Percentiles rank a stretch among this genome's conserved stretches.
phyloP scores from a whole-genome alignment of 495 filamentous ascomycete genomes.

The Friedmanniomyces simplex region DNA sequence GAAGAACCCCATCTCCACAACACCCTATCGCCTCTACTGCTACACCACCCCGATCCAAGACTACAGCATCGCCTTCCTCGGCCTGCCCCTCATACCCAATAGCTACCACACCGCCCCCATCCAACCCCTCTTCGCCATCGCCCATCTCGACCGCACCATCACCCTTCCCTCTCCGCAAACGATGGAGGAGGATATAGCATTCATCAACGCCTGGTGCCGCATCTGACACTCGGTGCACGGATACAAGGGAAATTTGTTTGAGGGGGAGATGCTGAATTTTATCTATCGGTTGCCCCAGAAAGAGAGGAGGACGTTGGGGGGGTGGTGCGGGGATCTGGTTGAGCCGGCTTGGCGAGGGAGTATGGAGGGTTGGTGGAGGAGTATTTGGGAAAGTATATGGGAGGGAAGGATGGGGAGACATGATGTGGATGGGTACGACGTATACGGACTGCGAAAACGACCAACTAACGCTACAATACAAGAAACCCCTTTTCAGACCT shows the following conservation, averaged over 20 bases:
- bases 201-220: constrained; percentile 29
- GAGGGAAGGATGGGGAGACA: too few relatives aligned
- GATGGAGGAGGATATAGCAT: constrained; percentile 29
- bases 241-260: constrained; percentile 29
- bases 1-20: not conserved
- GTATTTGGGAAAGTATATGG: constrained; percentile 20
- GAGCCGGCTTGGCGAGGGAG: constrained; percentile 27
- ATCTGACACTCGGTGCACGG: constrained; percentile 34
- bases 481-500: too few relatives aligned
- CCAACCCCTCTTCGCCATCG: constrained; percentile 39
- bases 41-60: constrained; percentile 19
- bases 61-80: constrained; percentile 36
- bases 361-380: constrained; percentile 24
- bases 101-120: constrained; percentile 33
- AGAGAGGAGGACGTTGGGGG: constrained; percentile 2
- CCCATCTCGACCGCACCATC: constrained; percentile 30
- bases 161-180: constrained; percentile 21
- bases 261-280: constrained; percentile 31
- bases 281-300: constrained; percentile 22
- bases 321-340: constrained; percentile 26
- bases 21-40: constrained; percentile 10
- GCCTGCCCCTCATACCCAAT: constrained; percentile 29
- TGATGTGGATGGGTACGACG: too few relatives aligned
- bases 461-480: too few relatives aligned
- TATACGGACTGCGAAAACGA: too few relatives aligned